Percentiles rank a stretch among this genome's conserved stretches.
phyloP scores from a whole-genome alignment of 352 stramenopile species.

The Pythium phragmiticola region DNA sequence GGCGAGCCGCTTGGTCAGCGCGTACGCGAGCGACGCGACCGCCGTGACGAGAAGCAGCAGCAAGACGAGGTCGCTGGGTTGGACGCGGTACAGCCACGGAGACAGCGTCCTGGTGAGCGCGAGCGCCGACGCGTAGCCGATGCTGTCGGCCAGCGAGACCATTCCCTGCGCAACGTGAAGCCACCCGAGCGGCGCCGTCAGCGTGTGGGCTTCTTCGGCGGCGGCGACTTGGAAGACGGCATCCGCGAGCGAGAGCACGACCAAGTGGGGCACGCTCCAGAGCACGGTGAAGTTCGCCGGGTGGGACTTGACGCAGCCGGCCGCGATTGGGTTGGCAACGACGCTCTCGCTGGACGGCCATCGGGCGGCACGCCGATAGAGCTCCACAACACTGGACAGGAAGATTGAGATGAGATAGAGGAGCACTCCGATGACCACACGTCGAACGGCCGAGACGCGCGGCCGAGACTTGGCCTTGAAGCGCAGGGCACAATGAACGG shows the following conservation, averaged over 20 bases:
- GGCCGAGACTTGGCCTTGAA: conserved; percentile 8
- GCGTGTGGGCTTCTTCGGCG: conserved; percentile 49
- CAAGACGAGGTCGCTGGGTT: conserved; percentile 58
- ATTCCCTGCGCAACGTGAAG: conserved; percentile 43
- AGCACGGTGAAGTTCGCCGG: conserved; percentile 46
- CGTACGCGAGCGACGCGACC: conserved; percentile 50
- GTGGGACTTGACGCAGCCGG: conserved; percentile 31
- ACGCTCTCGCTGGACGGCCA: neutral
- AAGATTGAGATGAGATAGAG: conserved; percentile 68
- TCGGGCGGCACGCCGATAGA: conserved; percentile 60
- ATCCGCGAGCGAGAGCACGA: conserved; percentile 55
- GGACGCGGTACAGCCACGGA: conserved; percentile 53
- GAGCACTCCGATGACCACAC: conserved; percentile 53
- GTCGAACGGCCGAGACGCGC: conserved; percentile 24
- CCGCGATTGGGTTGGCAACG: neutral
- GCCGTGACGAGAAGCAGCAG: conserved; percentile 65
- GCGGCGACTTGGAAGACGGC: conserved; percentile 63
- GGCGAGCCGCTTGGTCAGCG: conserved; percentile 38
- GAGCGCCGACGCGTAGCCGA: conserved; percentile 56
- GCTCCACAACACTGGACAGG: conserved; percentile 68
- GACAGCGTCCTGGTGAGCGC: conserved; percentile 50
- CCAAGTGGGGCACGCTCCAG: conserved; percentile 55
- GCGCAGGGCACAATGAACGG: conserved; percentile 9
- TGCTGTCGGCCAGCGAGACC: conserved; percentile 48
- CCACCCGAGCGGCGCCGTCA: conserved; percentile 39